Percentiles rank a stretch among this genome's conserved stretches.
Evolutionary conservation across 495 filamentous ascomycete species (phyloP).

Genomic region (Chaetomidium leptoderma): DNA sequence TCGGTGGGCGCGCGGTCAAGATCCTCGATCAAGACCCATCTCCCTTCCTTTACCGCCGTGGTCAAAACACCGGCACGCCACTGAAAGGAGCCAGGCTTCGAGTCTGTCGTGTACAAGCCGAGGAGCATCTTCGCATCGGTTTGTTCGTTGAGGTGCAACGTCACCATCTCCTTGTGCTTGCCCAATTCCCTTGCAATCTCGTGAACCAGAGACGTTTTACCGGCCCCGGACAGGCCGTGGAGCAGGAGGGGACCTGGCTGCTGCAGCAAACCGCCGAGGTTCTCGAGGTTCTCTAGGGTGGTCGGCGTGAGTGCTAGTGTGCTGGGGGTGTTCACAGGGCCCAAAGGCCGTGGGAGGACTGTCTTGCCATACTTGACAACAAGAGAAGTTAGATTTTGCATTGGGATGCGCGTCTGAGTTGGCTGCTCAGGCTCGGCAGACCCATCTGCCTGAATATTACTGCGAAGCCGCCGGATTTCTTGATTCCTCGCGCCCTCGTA

Average conservation of each 20-base stretch:
- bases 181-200: constrained; percentile 74
- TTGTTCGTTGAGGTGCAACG: constrained; percentile 93
- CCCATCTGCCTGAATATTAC: constrained; percentile 34
- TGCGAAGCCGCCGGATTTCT: constrained; percentile 37
- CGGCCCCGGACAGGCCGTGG: constrained; percentile 77
- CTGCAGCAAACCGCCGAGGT: constrained; percentile 62
- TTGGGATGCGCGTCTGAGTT: constrained; percentile 23
- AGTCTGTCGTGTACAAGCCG: constrained; percentile 84
- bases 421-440: constrained; percentile 17
- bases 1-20: constrained; percentile 94
- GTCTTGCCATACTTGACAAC: constrained; percentile 53
- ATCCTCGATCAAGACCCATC: constrained; percentile 96
- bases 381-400: constrained; percentile 39
- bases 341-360: constrained; percentile 62
- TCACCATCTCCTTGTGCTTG: constrained; percentile 72
- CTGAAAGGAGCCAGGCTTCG: constrained; percentile 77
- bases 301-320: constrained; percentile 69
- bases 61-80: constrained; percentile 95
- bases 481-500: constrained; percentile 63
- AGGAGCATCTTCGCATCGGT: constrained; percentile 93
- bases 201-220: constrained; percentile 83
- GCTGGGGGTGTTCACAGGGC: constrained; percentile 45
- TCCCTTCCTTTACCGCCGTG: constrained; percentile 85
- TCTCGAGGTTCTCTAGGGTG: constrained; percentile 62
- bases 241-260: constrained; percentile 67